These are phyloP conservation scores for Trichosphaerium sp. DNA, from an alignment of 78 protist genomes.

Conservation along the genomic window DNA sequence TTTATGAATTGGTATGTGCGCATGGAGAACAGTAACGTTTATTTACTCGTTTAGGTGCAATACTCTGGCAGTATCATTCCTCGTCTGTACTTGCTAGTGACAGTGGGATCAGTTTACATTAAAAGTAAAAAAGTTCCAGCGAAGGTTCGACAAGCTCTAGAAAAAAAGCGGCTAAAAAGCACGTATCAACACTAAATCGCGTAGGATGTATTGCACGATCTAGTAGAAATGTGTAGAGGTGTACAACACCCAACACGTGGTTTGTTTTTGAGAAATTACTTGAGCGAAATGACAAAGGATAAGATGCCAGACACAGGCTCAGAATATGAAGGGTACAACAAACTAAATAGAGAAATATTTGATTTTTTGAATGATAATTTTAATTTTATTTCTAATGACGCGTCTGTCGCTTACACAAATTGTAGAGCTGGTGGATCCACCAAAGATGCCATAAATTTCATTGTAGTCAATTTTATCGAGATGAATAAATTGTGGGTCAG, in stretches of 20 bases:
- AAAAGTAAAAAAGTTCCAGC: constrained; percentile 78
- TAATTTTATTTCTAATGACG: not conserved
- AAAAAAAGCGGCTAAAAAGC: not conserved
- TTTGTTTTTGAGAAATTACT: constrained; percentile 88
- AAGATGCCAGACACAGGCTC: constrained; percentile 74
- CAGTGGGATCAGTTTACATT: constrained; percentile 82
- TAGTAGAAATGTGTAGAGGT: constrained; percentile 96
- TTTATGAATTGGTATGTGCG: constrained; percentile 92
- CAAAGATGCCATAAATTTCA: constrained; percentile 73
- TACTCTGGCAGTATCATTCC: constrained; percentile 93
- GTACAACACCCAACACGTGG: constrained; percentile 99
- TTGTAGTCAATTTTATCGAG: constrained; percentile 87
- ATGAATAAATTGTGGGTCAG: constrained; percentile 97
- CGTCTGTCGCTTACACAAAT: not conserved
- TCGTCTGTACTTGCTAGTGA: constrained; percentile 66
- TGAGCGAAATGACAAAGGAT: constrained; percentile 65
- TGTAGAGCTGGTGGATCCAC: constrained; percentile 34
- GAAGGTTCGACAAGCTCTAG: constrained; percentile 6
- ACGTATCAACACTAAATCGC: not conserved
- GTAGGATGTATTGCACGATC: constrained; percentile 73
- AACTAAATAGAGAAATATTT: not conserved
- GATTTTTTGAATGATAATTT: not conserved
- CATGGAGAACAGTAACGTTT: too few relatives aligned
- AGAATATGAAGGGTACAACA: too few relatives aligned
- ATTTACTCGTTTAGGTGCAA: too few relatives aligned